These are phyloP conservation scores for Halenospora varia DNA, from an alignment of 495 filamentous ascomycete genomes.

Conservation along the genomic window DNA sequence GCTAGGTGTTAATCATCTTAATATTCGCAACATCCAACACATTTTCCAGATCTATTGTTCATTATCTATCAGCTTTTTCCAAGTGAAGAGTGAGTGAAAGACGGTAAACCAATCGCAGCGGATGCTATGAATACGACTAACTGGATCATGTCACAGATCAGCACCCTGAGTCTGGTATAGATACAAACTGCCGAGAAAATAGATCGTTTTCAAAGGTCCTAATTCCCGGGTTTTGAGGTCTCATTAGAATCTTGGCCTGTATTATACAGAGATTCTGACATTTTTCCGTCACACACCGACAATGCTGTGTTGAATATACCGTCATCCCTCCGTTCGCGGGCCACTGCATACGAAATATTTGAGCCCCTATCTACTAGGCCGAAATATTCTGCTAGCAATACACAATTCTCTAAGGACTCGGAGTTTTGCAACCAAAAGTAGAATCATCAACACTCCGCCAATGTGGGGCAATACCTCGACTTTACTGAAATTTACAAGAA, in stretches of 20 bases:
- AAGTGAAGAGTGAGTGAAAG: background rate
- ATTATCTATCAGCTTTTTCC: background rate
- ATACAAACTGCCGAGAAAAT: background rate
- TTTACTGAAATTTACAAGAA: background rate
- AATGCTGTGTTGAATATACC: background rate
- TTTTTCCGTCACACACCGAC: background rate
- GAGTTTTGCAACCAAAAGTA: background rate
- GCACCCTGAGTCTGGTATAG: background rate
- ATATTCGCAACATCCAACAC: background rate
- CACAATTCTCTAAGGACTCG: background rate
- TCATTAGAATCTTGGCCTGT: background rate
- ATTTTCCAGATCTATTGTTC: background rate
- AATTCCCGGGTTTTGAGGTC: background rate
- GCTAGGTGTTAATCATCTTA: background rate
- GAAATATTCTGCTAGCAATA: background rate
- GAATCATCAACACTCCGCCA: background rate
- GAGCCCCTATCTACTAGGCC: background rate
- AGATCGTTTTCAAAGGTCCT: background rate
- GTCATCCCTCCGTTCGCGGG: background rate
- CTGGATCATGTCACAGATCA: background rate
- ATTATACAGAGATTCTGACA: background rate
- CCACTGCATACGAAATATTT: background rate
- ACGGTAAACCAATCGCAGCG: background rate
- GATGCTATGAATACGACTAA: background rate
- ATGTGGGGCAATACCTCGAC: background rate